These are phyloP conservation scores for Colletotrichum musicola DNA, from an alignment of 2,329 filamentous ascomycete genomes.

Conservation along the genomic window DNA sequence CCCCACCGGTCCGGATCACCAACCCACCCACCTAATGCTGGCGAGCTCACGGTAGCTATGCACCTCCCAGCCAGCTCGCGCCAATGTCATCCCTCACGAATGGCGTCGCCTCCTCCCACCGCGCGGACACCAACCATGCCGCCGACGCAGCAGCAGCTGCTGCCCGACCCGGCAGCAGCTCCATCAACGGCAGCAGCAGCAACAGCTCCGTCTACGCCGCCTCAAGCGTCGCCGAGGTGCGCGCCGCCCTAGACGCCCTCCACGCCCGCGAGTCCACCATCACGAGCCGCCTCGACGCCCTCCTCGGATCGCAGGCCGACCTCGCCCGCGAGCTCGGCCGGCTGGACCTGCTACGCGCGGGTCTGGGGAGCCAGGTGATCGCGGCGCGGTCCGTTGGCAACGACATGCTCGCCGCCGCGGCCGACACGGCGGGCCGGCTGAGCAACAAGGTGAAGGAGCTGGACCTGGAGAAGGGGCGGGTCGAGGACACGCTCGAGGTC, in stretches of 20 bases:
- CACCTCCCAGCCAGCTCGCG: conserved; percentile 53
- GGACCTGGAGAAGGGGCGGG: conserved; percentile 90
- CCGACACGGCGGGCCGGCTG: conserved; percentile 86
- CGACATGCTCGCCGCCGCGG: conserved; percentile 89
- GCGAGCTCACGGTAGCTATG: conserved; percentile 54
- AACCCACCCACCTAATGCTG: conserved; percentile 36
- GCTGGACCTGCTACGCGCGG: conserved; percentile 89
- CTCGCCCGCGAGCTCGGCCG: conserved; percentile 88
- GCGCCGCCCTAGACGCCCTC: conserved; percentile 79
- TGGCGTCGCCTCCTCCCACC: conserved; percentile 53
- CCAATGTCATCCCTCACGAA: conserved; percentile 63
- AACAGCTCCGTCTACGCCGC: conserved; percentile 72
- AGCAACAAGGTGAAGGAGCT: conserved; percentile 88
- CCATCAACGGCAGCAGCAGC: conserved; percentile 22
- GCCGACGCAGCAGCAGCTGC: conserved; percentile 32
- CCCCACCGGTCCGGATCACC: conserved; percentile 35
- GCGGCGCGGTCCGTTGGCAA: conserved; percentile 86
- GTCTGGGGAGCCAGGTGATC: conserved; percentile 87
- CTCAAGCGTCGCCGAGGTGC: conserved; percentile 82
- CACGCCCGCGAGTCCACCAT: conserved; percentile 82
- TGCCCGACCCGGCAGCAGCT: conserved; percentile 24
- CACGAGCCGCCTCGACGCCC: conserved; percentile 78
- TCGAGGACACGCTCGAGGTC: conserved; percentile 89
- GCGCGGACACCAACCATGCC: conserved; percentile 48
- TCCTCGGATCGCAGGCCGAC: conserved; percentile 87